A percentile compares a stretch with the other conserved stretches of the same genome.
These are phyloP conservation scores for Magnusiomyces paraingens DNA, from an alignment of 1,139 yeast genomes.

Conservation along the genomic window DNA sequence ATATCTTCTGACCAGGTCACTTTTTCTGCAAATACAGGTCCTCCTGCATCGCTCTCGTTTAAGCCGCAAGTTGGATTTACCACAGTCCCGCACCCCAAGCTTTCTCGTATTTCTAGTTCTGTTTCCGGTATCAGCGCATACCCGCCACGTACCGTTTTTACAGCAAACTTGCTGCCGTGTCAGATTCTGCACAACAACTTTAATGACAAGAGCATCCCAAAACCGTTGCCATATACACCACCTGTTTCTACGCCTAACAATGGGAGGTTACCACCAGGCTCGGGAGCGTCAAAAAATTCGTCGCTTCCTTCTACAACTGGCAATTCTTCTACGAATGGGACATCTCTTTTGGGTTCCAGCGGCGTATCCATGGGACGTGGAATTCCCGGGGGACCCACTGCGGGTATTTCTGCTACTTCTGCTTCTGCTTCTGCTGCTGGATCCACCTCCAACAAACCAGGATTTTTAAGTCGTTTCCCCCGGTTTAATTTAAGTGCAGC, in stretches of 20 bases:
- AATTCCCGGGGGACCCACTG: too few species aligned
- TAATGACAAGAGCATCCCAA: not conserved
- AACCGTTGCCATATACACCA: not conserved
- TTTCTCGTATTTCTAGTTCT: not conserved
- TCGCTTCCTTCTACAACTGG: too few species aligned
- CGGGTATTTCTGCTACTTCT: not conserved
- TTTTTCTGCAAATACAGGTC: not conserved
- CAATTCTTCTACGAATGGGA: too few species aligned
- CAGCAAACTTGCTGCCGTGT: not conserved
- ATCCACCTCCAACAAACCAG: not conserved
- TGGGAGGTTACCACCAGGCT: too few species aligned
- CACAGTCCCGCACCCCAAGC: too few species aligned
- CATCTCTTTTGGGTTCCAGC: too few species aligned
- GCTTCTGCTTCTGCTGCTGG: not conserved
- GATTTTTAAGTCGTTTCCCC: constrained; percentile 1
- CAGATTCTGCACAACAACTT: not conserved
- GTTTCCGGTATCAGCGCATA: not conserved
- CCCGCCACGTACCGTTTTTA: not conserved
- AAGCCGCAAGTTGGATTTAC: too few species aligned
- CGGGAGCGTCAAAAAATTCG: too few species aligned
- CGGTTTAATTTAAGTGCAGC: constrained; percentile 1
- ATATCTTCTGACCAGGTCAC: not conserved
- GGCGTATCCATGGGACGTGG: too few species aligned
- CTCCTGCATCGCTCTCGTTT: not conserved
- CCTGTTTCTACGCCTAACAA: not conserved